These are phyloP conservation scores for Dendrobium officinale DNA, from an alignment of 106 monocot genomes.

Conservation along the genomic window DNA sequence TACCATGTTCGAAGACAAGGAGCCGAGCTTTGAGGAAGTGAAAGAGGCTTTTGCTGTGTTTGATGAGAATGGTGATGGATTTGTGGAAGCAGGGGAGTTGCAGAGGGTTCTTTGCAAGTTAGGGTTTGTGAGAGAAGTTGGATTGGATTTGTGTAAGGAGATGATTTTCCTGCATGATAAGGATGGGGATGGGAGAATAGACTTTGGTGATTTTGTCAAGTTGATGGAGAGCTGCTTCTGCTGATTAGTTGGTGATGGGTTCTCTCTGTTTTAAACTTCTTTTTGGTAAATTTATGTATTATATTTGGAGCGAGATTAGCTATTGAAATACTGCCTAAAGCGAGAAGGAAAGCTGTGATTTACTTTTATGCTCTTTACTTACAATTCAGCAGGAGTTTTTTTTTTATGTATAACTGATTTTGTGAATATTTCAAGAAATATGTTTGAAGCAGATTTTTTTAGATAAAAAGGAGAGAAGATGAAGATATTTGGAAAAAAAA, in stretches of 20 bases:
- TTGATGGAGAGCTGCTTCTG: conserved; percentile 31
- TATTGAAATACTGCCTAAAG: no score
- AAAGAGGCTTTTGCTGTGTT: conserved; percentile 60
- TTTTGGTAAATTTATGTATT: no score
- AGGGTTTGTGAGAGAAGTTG: conserved; percentile 23
- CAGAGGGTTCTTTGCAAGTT: conserved; percentile 45
- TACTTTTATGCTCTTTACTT: no score
- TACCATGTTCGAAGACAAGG: conserved; percentile 59
- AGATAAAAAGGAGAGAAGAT: no score
- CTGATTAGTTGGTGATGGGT: neutral
- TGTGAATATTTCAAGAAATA: no score
- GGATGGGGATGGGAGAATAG: conserved; percentile 37
- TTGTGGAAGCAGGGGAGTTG: conserved; percentile 54
- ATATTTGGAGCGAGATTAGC: no score
- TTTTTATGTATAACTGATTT: no score
- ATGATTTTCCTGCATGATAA: conserved; percentile 50
- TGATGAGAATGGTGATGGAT: conserved; percentile 59
- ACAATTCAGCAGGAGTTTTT: no score
- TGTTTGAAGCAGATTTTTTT: no score
- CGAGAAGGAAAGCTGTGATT: no score
- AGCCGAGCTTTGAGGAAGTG: conserved; percentile 63
- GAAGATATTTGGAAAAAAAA: no score
- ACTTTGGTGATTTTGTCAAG: conserved; percentile 43
- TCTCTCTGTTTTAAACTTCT: no score
- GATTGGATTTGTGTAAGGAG: conserved; percentile 23